Evolutionary conservation across 768 basidiomycete genomes (phyloP).

Genomic region (Floccularia luteovirens): DNA sequence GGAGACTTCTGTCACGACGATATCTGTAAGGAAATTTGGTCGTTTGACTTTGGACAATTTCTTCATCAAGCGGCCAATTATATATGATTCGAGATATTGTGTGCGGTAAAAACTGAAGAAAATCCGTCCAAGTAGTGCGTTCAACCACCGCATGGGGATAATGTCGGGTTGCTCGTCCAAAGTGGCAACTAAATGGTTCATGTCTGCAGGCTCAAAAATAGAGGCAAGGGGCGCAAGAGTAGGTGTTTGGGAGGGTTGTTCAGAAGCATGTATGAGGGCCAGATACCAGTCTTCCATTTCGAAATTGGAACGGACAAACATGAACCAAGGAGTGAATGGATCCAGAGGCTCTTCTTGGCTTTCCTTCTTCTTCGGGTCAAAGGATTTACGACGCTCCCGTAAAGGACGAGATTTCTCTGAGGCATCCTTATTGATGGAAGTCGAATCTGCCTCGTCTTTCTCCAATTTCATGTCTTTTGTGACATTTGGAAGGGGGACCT

Average conservation of each 20-base stretch:
- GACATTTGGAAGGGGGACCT: slow-evolving; percentile 36
- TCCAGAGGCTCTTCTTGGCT: slow-evolving; percentile 45
- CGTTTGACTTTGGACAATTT: slow-evolving; percentile 90
- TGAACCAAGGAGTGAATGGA: slow-evolving; percentile 74
- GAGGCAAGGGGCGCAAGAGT: slow-evolving; percentile 50
- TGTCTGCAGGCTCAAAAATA: slow-evolving; percentile 72
- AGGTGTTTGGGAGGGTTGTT: slow-evolving; percentile 53
- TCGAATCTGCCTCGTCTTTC: slow-evolving; percentile 20
- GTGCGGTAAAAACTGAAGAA: slow-evolving; percentile 93
- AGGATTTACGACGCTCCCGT: slow-evolving; percentile 26
- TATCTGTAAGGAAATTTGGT: slow-evolving; percentile 77
- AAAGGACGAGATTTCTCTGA: slow-evolving; percentile 24
- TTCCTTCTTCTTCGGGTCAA: slow-evolving; percentile 30
- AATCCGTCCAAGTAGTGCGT: slow-evolving; percentile 85
- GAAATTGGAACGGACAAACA: slow-evolving; percentile 80
- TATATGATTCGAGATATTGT: slow-evolving; percentile 69
- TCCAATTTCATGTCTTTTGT: slow-evolving; percentile 45
- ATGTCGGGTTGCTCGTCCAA: slow-evolving; percentile 93
- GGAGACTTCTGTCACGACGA: slow-evolving; percentile 83
- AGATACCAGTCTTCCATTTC: slow-evolving; percentile 99
- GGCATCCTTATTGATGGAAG: slow-evolving; percentile 16
- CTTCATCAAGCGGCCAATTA: slow-evolving; percentile 87
- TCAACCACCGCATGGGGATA: slow-evolving; percentile 96
- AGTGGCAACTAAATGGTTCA: slow-evolving; percentile 75
- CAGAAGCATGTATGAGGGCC: slow-evolving; percentile 68